Conservation (phyloP, 768 basidiomycete genomes). For the Mycena leptocephala region DNA sequence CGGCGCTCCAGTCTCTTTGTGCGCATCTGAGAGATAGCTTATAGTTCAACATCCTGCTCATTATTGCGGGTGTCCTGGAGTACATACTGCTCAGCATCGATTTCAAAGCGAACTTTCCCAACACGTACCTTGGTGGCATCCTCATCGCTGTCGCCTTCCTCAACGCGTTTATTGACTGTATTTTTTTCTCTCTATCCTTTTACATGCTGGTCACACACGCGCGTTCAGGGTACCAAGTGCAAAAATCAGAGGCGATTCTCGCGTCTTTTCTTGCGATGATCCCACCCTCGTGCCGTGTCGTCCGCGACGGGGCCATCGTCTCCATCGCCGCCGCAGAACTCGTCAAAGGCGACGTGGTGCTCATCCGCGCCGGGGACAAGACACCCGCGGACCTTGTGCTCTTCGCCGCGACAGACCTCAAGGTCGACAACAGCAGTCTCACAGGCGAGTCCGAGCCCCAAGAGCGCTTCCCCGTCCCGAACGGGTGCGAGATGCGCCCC, state of each 20-base stretch:
- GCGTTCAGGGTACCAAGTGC: constrained; percentile 66
- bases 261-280: constrained; percentile 85
- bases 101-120: constrained; percentile 74
- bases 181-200: constrained; percentile 29
- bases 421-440: constrained; percentile 81
- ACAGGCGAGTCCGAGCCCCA: constrained; percentile 83
- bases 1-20: constrained; percentile 44
- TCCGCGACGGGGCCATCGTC: constrained; percentile 70
- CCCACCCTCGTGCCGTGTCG: constrained; percentile 76
- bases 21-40: constrained; percentile 30
- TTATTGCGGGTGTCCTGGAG: constrained; percentile 77
- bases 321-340: constrained; percentile 74
- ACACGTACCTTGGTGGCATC: constrained; percentile 81
- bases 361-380: constrained; percentile 78
- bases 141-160: constrained; percentile 78
- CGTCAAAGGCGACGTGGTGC: constrained; percentile 78
- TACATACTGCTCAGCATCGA: constrained; percentile 76
- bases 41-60: constrained; percentile 77
- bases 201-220: background rate
- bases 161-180: constrained; percentile 80
- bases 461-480: constrained; percentile 64
- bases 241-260: constrained; percentile 82
- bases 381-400: constrained; percentile 79
- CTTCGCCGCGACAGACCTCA: constrained; percentile 74
- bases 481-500: constrained; percentile 64